These are phyloP conservation scores for Ganoderma sp. DNA, from an alignment of 1,284 basidiomycete genomes.

Conservation along the genomic window DNA sequence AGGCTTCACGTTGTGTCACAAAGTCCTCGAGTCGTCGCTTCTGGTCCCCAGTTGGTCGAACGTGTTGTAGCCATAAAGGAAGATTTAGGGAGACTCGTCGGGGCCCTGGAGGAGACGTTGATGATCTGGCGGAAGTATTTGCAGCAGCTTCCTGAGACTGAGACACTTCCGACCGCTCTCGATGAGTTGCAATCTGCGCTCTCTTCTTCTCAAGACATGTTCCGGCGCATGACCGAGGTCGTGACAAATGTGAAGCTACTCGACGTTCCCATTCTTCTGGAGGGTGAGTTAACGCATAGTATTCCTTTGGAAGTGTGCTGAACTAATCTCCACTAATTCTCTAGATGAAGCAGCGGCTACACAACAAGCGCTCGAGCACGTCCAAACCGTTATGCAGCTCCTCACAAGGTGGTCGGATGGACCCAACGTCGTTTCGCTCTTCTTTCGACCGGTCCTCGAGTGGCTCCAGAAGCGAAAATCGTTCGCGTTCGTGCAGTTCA, in stretches of 20 bases:
- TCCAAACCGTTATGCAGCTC: slow-evolving; percentile 27
- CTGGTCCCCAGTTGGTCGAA: slow-evolving; percentile 38
- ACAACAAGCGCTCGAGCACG: slow-evolving; percentile 24
- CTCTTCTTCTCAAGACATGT: slow-evolving; percentile 20
- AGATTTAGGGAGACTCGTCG: slow-evolving; percentile 43
- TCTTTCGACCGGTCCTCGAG: slow-evolving; percentile 53
- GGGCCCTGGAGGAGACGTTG: slow-evolving; percentile 51
- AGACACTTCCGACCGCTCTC: slow-evolving; percentile 12
- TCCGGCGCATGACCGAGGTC: slow-evolving; percentile 34
- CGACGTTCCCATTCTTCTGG: slow-evolving; percentile 42
- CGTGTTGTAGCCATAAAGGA: slow-evolving; percentile 43
- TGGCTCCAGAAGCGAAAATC: slow-evolving; percentile 51
- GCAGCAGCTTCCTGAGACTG: slow-evolving; percentile 17
- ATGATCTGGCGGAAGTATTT: slow-evolving; percentile 27
- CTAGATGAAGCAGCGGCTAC: slow-evolving; percentile 29
- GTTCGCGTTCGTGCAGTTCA: slow-evolving; percentile 18
- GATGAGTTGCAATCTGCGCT: slow-evolving; percentile 24
- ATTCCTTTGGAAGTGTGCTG: neutral
- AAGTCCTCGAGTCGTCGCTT: slow-evolving; percentile 33
- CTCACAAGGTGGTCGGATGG: slow-evolving; percentile 45
- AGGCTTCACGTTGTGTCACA: slow-evolving; percentile 28
- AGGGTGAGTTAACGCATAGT: slow-evolving; percentile 39
- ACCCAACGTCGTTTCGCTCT: slow-evolving; percentile 51
- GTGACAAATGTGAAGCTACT: slow-evolving; percentile 41
- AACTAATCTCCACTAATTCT: neutral